Evolutionary conservation across 202 grass and related monocot species (phyloP), one percentile per base, ranked within the genome.

Genomic region (Carex sylvatica): DNA sequence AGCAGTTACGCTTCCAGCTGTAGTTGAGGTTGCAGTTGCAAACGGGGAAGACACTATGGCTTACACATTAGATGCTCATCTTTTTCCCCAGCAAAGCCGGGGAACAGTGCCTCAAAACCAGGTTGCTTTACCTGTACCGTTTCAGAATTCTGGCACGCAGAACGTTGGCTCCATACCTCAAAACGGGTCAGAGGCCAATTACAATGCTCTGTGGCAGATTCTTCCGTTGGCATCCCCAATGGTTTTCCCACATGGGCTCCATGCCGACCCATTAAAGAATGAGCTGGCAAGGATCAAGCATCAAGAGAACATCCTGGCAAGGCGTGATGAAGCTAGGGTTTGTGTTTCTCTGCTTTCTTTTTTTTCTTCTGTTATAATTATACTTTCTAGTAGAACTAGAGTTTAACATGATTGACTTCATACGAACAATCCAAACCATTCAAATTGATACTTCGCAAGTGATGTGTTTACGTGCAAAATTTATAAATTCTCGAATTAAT

Each of bases 241-340:
- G 66, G 80, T 98, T 77, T 93, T 88, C 62, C 83, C 84, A 65
- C 84, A 93, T 84, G 89, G 83, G 33, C 74, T 93, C 71, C 80
- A 89, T 56, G 47, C 70, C 33, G 95, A 98, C 77, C 95, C 95
- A 52, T 69, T 49, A 62, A 98, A 84, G 85, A 95, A 98, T 78
- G 95, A 98, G 81, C 58, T 98, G 71, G 82, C 86, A 67, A 93
- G 85, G 80, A 91, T 98, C 76, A 85, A 80, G 40, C 71, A 86
- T 42, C 78, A 90, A 66, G 84, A 88, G 61, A 92, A 98, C 20
- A 24, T 52, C 13, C 79, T 82, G 19, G 9, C 20, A 15, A 82
- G 60, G 42, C 62, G 79, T 23, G 13, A 67, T 5, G 62, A 82
- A 67, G 42, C 61, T 68, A 65, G 54, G 79, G 79, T 82, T 16